Evolutionary conservation across 2,329 filamentous ascomycete genomes (phyloP).

Genomic region (Scopulariopsis brevicaulis): DNA sequence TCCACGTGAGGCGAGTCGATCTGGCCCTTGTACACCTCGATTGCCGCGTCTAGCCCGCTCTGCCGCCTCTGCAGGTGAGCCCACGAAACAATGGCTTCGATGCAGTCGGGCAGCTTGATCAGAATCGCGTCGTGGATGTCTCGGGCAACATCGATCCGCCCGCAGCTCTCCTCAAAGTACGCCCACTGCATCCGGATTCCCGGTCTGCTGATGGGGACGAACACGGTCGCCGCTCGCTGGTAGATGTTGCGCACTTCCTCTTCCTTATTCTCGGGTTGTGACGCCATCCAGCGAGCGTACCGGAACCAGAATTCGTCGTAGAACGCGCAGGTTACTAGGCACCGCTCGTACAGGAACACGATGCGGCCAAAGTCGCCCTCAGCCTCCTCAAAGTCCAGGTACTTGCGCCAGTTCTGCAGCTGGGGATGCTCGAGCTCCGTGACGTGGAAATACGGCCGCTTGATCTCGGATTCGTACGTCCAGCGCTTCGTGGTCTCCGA

Average conservation of each 20-base stretch:
- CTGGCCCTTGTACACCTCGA: conserved; percentile 71
- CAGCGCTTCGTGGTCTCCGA: conserved; percentile 84
- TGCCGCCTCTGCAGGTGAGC: conserved; percentile 81
- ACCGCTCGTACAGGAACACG: conserved; percentile 85
- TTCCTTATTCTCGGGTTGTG: conserved; percentile 60
- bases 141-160: conserved; percentile 64
- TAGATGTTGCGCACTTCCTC: conserved; percentile 91
- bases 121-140: conserved; percentile 80
- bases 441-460: conserved; percentile 93
- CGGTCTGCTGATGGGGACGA: conserved; percentile 76
- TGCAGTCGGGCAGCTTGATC: conserved; percentile 62
- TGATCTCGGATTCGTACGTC: conserved; percentile 91
- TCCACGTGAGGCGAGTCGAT: conserved; percentile 64
- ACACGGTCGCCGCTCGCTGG: conserved; percentile 72
- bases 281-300: conserved; percentile 90
- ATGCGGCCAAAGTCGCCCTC: conserved; percentile 67
- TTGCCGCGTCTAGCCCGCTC: conserved; percentile 70
- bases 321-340: conserved; percentile 81
- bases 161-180: conserved; percentile 83
- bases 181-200: conserved; percentile 83
- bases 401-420: conserved; percentile 85
- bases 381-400: conserved; percentile 87
- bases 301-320: conserved; percentile 98
- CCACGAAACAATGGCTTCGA: conserved; percentile 80
- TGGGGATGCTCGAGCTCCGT: conserved; percentile 82